Percentiles rank a stretch among this genome's conserved stretches.
Evolutionary conservation across 225 moss, liverwort and hornwort species (phyloP).

Genomic region (Marchantia paleacea): DNA sequence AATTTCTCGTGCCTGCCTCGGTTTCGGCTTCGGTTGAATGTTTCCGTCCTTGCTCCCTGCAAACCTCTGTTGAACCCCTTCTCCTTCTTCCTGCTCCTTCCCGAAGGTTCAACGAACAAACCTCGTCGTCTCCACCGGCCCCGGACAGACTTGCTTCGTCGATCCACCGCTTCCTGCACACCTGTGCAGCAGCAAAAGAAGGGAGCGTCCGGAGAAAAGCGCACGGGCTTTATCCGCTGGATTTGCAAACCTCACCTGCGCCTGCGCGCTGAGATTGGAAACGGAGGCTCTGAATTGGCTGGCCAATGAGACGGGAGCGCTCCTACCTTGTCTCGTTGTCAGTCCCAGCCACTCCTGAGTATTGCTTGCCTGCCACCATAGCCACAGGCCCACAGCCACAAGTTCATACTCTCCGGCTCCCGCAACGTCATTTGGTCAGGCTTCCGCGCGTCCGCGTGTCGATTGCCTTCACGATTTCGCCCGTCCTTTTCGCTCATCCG

Average conservation of each 20-base stretch:
- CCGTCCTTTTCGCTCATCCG: background rate
- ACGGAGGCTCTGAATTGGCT: background rate
- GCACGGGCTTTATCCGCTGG: conserved; percentile 12
- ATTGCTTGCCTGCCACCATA: background rate
- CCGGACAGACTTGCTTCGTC: background rate
- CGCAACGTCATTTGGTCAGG: conserved; percentile 19
- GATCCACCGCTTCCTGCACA: conserved; percentile 22
- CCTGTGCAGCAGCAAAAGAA: conserved; percentile 16
- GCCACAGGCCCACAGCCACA: background rate
- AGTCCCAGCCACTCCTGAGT: background rate
- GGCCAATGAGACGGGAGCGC: background rate
- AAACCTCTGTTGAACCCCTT: background rate
- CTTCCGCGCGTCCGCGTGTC: conserved; percentile 12
- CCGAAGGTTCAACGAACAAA: background rate
- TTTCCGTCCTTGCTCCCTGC: background rate
- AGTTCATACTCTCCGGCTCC: background rate
- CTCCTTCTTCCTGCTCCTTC: background rate
- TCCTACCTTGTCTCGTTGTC: background rate
- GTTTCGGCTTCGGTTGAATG: background rate
- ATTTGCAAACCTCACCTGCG: background rate
- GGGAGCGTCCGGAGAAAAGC: background rate
- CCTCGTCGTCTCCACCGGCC: background rate
- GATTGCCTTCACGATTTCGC: background rate
- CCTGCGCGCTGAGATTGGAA: background rate
- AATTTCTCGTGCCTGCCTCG: background rate